phyloP scores from a whole-genome alignment of 768 basidiomycete species.

The Auricularia heimuer region DNA sequence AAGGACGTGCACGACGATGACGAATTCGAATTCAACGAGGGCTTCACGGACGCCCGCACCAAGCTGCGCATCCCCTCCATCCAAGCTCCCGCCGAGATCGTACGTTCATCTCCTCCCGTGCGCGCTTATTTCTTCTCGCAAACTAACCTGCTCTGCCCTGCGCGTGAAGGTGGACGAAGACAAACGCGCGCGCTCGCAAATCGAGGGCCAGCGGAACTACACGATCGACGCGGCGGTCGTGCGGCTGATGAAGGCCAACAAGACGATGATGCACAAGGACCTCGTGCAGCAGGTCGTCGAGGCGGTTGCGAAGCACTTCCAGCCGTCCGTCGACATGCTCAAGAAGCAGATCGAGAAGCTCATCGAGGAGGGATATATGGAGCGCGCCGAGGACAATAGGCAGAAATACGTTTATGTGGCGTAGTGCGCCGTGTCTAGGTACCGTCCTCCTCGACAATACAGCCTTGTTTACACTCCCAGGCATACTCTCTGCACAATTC shows the following conservation, averaged over 20 bases:
- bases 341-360: conserved; percentile 75
- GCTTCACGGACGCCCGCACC: conserved; percentile 67
- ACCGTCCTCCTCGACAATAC: too few species aligned
- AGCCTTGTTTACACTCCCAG: too few species aligned
- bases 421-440: conserved; percentile 16
- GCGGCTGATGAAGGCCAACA: conserved; percentile 89
- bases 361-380: conserved; percentile 81
- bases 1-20: conserved; percentile 71
- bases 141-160: background rate
- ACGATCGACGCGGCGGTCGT: conserved; percentile 93
- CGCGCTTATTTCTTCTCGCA: conserved; percentile 1
- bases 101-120: conserved; percentile 27
- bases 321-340: conserved; percentile 73
- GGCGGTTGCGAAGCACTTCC: conserved; percentile 80
- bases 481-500: too few species aligned
- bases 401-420: conserved; percentile 75
- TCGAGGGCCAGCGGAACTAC: conserved; percentile 79
- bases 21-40: conserved; percentile 69
- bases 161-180: conserved; percentile 71
- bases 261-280: conserved; percentile 69
- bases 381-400: conserved; percentile 62
- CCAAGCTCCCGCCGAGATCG: conserved; percentile 77
- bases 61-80: conserved; percentile 94
- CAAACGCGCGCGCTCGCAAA: conserved; percentile 66
- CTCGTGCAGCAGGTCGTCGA: conserved; percentile 78